Base-by-base conservation (phyloP, 345 rosid species). In the Eucalyptus grandis region DNA sequence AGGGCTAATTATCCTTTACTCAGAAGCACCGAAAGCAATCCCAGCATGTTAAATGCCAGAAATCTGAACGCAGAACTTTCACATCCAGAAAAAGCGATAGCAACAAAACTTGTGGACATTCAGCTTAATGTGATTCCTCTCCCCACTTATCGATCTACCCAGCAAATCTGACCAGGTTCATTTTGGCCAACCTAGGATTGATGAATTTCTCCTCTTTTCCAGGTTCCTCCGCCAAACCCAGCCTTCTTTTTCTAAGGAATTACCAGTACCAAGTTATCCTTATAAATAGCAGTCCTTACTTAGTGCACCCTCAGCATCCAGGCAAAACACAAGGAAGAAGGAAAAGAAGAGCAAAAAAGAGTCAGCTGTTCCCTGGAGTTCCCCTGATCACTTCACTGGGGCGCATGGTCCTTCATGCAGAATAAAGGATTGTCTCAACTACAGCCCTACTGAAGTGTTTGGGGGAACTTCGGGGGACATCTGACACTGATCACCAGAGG, bases 391-490 rank as follows among this genome's bases (percentile, higher is more conserved):
- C 92, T 92, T 92, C 92, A 91, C 15, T 91, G 88, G 43, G 89
- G 49, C 31, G 17, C 40, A 65, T n/a, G 77, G 31, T 65, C 72
- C 72, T 16, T n/a, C 31, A 65, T 65, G 37, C 40, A 15, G 21
- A n/a, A 14, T 65, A n/a, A 65, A 15, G 21, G 27, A 37, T 72
- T 37, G 47, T 37, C 83, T 72, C 83, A 21, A 40, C 43, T 21
- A 31, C 60, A 34, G 50, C 83, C 90, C 90, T 30, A 90, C 90
- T 92, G 93, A 92, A 92, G 92, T 90, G 91, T 91, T 91, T 91
- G 92, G 92, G 90, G 91, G 91, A 91, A 90, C 92, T 90, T 89
- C 72, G 86, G 91, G 58, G 89, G 90, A 51, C 89, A 89, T 82
- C 69, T 90, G 92, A 82, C 86, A 72, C 7, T 43, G 27, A 72